Conservation (phyloP, 495 filamentous ascomycete genomes). For the Penicillium psychrofluorescens region DNA sequence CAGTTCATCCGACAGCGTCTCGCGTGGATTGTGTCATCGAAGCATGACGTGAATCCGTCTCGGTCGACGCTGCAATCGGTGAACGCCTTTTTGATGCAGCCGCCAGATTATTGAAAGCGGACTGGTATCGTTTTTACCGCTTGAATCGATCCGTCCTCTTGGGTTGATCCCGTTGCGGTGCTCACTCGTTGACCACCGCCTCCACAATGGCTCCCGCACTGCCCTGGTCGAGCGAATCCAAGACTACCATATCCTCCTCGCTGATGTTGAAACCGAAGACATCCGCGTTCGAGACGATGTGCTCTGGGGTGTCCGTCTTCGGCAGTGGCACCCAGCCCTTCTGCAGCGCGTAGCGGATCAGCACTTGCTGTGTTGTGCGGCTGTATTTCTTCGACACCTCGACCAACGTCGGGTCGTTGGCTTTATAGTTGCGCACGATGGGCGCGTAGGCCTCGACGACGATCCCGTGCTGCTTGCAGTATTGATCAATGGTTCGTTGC, state of each 20-base stretch:
- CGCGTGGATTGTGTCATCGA: conserved; percentile 67
- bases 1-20: conserved; percentile 66
- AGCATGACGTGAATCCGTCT: conserved; percentile 71
- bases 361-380: conserved; percentile 43
- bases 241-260: conserved; percentile 50
- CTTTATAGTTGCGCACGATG: conserved; percentile 55
- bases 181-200: conserved; percentile 41
- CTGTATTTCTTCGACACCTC: conserved; percentile 45
- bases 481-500: conserved; percentile 51
- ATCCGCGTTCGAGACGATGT: conserved; percentile 58
- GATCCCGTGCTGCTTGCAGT: conserved; percentile 55
- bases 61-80: conserved; percentile 77
- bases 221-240: conserved; percentile 64
- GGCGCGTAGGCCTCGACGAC: conserved; percentile 61
- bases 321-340: conserved; percentile 68
- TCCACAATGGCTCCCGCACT: conserved; percentile 44
- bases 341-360: conserved; percentile 54
- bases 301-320: conserved; percentile 58
- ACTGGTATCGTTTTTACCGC: not conserved
- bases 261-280: conserved; percentile 60
- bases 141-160: not conserved
- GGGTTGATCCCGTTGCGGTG: not conserved
- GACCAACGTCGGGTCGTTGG: conserved; percentile 46
- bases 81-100: conserved; percentile 76
- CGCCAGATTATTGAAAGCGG: conserved; percentile 26